phyloP scores from a whole-genome alignment of 73 alveolate genomes.

The Strombidium stylifer region DNA sequence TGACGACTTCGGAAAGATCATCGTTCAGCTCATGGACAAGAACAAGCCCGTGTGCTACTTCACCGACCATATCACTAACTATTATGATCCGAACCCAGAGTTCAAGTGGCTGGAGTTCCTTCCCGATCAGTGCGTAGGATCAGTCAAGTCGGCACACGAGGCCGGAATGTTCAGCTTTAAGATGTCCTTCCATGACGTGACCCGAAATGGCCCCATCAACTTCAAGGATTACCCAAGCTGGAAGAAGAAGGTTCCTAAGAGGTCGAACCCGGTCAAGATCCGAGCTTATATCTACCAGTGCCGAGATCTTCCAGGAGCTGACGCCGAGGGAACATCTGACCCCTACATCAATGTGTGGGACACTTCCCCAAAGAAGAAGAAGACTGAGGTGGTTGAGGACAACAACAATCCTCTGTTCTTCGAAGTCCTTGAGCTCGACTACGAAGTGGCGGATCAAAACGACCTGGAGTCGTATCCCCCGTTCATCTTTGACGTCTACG shows the following conservation, averaged over 20 bases:
- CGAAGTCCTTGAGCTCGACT: slow-evolving; percentile 40
- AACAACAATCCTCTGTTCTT: slow-evolving; percentile 72
- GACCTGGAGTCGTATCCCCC: slow-evolving; percentile 77
- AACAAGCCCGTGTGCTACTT: slow-evolving; percentile 41
- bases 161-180: slow-evolving; percentile 55
- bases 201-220: slow-evolving; percentile 36
- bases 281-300: slow-evolving; percentile 44
- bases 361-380: slow-evolving; percentile 15
- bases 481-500: slow-evolving; percentile 47
- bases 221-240: slow-evolving; percentile 14
- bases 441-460: slow-evolving; percentile 21
- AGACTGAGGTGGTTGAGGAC: slow-evolving; percentile 35
- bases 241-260: slow-evolving; percentile 29
- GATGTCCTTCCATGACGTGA: slow-evolving; percentile 39
- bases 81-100: slow-evolving; percentile 37
- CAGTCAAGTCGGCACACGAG: slow-evolving; percentile 47
- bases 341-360: slow-evolving; percentile 65
- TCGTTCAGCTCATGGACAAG: slow-evolving; percentile 23
- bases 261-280: slow-evolving; percentile 13
- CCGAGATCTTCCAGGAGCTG: slow-evolving; percentile 67
- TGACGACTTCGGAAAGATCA: slow-evolving; percentile 23
- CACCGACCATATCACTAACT: slow-evolving; percentile 26
- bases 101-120: slow-evolving; percentile 28
- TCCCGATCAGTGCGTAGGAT: slow-evolving; percentile 44
- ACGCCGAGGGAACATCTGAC: slow-evolving; percentile 57